Base-by-base conservation (phyloP, 2,329 filamentous ascomycete genomes). In the Clonostachys solani region DNA sequence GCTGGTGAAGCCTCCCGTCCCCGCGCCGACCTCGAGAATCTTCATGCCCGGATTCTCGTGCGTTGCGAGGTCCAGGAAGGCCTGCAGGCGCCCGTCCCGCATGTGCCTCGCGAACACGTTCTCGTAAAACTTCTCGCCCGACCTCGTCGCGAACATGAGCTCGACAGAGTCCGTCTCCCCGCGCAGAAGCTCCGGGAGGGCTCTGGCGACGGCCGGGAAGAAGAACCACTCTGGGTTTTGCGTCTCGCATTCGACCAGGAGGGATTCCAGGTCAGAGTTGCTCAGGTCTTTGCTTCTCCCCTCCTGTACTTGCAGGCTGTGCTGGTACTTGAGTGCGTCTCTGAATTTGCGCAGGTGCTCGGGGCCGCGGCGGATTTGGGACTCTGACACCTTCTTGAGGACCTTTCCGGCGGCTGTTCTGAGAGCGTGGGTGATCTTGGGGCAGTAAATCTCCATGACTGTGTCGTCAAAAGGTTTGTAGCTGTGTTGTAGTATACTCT, bases 21-120 rank as follows among this genome's bases (percentile, higher is more conserved):
- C 68, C 13, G 64, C 66, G 12, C 68, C 69, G 18, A 73, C 57
- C 46, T 73, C 69, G 2, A 73, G 56, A 33, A 72, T 61, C 2
- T 61, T 56, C 10, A 68, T 53, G 2, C 48, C 52, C 0, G 67
- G 63, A 19, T 60, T 62, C 42, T 67, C 60, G 47, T 71, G 62
- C 0, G 59, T 6, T 6, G 16, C 37, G 6, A 55, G 23, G 1
- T 53, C 51, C 16, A 51, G 18, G n/a, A 48, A 47, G 12, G 33
- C 38, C 5, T 40, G n/a, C 3, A 51, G 23, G 10, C 34, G 12
- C 15, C 47, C 47, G 15, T 45, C 40, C n/a, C 40, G 55, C 49
- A 58, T 61, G 3, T 60, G 48, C 18, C 52, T 54, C 9, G 51
- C 47, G 49, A 62, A 65, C 47, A 67, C 49, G 33, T 62, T 55